Evolutionary conservation across 768 basidiomycete genomes (phyloP).

Genomic region (Pisolithus tinctorius): DNA sequence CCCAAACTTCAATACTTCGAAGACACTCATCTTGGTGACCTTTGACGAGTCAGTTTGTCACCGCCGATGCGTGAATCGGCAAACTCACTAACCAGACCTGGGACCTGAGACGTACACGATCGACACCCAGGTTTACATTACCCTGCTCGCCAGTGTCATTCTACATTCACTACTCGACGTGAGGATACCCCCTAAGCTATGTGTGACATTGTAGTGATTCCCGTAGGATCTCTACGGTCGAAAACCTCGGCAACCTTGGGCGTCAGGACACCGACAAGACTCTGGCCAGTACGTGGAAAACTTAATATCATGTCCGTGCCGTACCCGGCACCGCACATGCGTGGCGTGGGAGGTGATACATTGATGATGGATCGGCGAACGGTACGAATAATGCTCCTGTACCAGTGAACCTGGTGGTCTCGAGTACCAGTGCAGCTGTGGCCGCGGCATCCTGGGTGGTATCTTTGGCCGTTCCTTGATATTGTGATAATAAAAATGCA

Average conservation of each 20-base stretch:
- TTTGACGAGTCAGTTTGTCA: slow-evolving; percentile 49
- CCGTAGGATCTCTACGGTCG: slow-evolving; percentile 41
- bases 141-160: slow-evolving; percentile 43
- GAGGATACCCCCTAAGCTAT: slow-evolving; percentile 1
- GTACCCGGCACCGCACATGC: slow-evolving; percentile 37
- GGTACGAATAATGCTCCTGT: slow-evolving; percentile 20
- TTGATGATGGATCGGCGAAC: slow-evolving; percentile 37
- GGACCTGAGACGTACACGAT: slow-evolving; percentile 25
- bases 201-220: neutral
- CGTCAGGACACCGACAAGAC: slow-evolving; percentile 49
- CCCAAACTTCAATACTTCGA: slow-evolving; percentile 44
- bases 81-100: neutral
- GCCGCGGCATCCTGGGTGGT: slow-evolving; percentile 5
- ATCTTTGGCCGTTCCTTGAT: neutral
- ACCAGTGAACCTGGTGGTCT: slow-evolving; percentile 36
- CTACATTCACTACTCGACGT: slow-evolving; percentile 55
- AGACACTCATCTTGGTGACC: slow-evolving; percentile 52
- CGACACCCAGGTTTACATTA: slow-evolving; percentile 41
- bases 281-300: slow-evolving; percentile 7
- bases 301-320: slow-evolving; percentile 28
- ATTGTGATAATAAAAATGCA: too few relatives aligned
- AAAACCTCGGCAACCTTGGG: slow-evolving; percentile 53
- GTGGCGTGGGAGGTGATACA: slow-evolving; percentile 35
- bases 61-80: neutral
- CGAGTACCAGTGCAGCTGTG: slow-evolving; percentile 9